Percentiles rank a stretch among this genome's conserved stretches.
These are phyloP conservation scores for Colletotrichum sp. DNA, from an alignment of 2,329 filamentous ascomycete species.

Conservation along the genomic window DNA sequence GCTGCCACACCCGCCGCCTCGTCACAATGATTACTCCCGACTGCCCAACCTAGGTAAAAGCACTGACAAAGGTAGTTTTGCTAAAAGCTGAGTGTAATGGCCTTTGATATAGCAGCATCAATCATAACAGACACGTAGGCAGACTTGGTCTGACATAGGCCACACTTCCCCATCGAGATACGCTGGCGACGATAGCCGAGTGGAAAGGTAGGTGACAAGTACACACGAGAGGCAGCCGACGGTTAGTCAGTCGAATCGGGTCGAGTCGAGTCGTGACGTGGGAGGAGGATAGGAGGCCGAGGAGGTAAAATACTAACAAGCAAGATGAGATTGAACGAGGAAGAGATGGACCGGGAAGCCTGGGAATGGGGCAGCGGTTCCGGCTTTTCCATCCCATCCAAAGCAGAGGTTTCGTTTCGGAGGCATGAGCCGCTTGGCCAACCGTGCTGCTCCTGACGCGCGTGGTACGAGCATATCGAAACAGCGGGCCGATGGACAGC, in stretches of 20 bases:
- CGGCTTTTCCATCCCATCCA: slow-evolving; percentile 7
- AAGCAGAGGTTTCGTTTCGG: slow-evolving; percentile 9
- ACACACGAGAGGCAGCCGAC: neutral
- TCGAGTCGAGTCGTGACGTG: neutral
- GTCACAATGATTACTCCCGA: neutral
- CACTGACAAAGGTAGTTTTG: neutral
- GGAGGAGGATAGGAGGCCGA: neutral
- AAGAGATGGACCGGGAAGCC: neutral
- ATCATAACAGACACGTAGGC: neutral
- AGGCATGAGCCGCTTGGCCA: slow-evolving; percentile 3
- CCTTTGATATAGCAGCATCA: neutral
- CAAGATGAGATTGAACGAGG: neutral
- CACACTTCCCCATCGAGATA: neutral
- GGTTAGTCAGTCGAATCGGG: neutral
- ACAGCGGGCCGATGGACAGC: neutral
- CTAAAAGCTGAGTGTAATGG: neutral
- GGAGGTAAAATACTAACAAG: neutral
- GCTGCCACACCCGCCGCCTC: neutral
- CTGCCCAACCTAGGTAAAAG: neutral
- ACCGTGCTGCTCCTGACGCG: slow-evolving; percentile 14
- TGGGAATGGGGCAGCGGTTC: neutral
- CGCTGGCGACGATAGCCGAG: neutral
- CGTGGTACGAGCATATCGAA: neutral
- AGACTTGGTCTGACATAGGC: neutral
- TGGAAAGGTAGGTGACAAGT: neutral